Percentiles rank a stretch among this genome's conserved stretches.
These are phyloP conservation scores for Leccinum pallidistipes DNA, from an alignment of 1,284 basidiomycete genomes.

Conservation along the genomic window DNA sequence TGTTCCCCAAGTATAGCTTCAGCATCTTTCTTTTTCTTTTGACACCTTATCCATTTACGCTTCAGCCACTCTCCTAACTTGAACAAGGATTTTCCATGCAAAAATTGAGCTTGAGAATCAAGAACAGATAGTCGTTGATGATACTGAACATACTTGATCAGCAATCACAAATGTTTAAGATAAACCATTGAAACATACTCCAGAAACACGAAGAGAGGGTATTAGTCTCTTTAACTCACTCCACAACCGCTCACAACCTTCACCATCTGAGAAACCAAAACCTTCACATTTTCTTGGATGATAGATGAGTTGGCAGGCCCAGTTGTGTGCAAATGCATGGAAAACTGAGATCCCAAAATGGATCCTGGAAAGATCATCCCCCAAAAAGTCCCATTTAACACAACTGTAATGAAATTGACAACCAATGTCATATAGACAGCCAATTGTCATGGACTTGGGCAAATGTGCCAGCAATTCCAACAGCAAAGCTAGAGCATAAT, in stretches of 20 bases:
- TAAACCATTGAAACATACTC: no score
- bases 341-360: neutral
- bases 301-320: neutral
- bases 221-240: no score
- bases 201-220: no score
- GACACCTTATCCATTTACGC: neutral
- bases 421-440: neutral
- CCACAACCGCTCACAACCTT: no score
- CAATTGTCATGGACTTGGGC: neutral
- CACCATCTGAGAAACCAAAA: no score
- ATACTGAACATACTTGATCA: neutral
- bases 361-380: neutral
- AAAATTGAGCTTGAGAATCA: neutral
- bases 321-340: neutral
- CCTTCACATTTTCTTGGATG: no score
- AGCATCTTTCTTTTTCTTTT: neutral
- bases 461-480: neutral
- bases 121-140: neutral
- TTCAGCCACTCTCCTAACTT: neutral
- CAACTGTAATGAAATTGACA: neutral
- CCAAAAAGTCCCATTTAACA: neutral
- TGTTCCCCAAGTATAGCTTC: neutral
- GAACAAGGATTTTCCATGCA: neutral
- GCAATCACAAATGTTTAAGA: no score
- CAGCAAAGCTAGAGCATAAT: neutral